phyloP scores from a whole-genome alignment of 2,329 filamentous ascomycete species.

The Alternaria sp. region DNA sequence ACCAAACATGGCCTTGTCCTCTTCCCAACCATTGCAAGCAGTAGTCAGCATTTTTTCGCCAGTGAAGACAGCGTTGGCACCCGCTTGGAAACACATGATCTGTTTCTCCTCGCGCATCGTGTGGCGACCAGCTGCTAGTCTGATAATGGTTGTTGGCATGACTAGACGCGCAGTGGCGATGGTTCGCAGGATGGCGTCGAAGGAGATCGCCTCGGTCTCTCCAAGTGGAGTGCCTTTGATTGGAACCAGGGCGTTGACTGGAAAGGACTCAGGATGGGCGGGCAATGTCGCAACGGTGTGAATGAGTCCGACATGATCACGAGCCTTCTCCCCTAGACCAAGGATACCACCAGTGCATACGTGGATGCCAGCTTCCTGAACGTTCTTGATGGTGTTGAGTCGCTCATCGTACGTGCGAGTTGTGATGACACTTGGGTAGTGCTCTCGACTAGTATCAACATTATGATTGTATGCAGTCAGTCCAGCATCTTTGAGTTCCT shows the following conservation, averaged over 20 bases:
- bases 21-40: slow-evolving; percentile 89
- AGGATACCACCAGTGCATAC: slow-evolving; percentile 92
- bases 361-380: slow-evolving; percentile 85
- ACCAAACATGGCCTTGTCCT: slow-evolving; percentile 84
- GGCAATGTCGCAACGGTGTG: slow-evolving; percentile 84
- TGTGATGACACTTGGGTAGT: slow-evolving; percentile 86
- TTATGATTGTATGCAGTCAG: slow-evolving; percentile 96
- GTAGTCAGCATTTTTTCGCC: slow-evolving; percentile 97
- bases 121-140: slow-evolving; percentile 84
- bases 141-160: slow-evolving; percentile 86
- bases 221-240: slow-evolving; percentile 90
- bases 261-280: slow-evolving; percentile 86
- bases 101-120: slow-evolving; percentile 90
- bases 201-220: slow-evolving; percentile 74
- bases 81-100: slow-evolving; percentile 87
- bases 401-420: slow-evolving; percentile 89
- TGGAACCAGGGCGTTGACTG: slow-evolving; percentile 88
- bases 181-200: slow-evolving; percentile 81
- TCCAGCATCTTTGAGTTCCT: slow-evolving; percentile 82
- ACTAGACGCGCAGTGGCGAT: slow-evolving; percentile 84
- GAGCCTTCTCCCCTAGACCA: slow-evolving; percentile 79
- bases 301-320: slow-evolving; percentile 83
- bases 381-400: slow-evolving; percentile 78
- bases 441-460: slow-evolving; percentile 87
- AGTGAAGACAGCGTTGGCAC: slow-evolving; percentile 93